Conservation (phyloP, 176 grass and related monocot species). For the Saccharum officinarum region DNA sequence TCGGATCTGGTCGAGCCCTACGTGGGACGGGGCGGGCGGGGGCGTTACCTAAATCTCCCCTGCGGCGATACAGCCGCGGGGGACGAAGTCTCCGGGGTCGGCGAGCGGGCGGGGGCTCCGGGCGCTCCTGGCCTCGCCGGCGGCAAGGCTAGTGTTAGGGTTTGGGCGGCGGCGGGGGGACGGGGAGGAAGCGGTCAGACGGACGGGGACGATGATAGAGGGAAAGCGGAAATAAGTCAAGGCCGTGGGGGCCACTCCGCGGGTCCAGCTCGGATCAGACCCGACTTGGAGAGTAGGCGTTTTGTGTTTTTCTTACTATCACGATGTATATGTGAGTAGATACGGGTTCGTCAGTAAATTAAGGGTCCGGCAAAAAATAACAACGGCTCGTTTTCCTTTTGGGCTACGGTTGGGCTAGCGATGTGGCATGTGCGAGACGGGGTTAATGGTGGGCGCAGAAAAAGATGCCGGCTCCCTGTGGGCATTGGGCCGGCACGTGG, state of each 20-base stretch:
- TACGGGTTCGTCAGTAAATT: not conserved
- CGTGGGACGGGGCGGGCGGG: not conserved
- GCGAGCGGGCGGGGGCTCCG: not conserved
- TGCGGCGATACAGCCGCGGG: not conserved
- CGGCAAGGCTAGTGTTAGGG: not conserved
- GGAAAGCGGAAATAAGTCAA: slow-evolving; percentile 1
- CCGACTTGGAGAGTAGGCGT: no score
- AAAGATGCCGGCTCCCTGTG: not conserved
- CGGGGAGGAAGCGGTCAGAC: not conserved
- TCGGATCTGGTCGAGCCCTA: not conserved
- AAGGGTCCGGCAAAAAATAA: not conserved
- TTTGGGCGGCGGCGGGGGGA: not conserved
- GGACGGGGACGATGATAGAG: not conserved
- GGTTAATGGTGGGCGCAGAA: no score
- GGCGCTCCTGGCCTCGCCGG: slow-evolving; percentile 2
- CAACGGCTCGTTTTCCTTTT: no score
- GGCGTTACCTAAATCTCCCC: not conserved
- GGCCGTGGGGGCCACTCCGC: not conserved
- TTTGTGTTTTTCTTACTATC: no score
- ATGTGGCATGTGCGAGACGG: no score
- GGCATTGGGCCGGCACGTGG: not conserved
- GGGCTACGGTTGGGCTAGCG: no score
- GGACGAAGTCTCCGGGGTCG: not conserved
- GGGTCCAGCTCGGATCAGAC: not conserved
- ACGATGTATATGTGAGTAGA: no score